Conservation (phyloP, 768 basidiomycete species). For the Podaxis rugospora region DNA sequence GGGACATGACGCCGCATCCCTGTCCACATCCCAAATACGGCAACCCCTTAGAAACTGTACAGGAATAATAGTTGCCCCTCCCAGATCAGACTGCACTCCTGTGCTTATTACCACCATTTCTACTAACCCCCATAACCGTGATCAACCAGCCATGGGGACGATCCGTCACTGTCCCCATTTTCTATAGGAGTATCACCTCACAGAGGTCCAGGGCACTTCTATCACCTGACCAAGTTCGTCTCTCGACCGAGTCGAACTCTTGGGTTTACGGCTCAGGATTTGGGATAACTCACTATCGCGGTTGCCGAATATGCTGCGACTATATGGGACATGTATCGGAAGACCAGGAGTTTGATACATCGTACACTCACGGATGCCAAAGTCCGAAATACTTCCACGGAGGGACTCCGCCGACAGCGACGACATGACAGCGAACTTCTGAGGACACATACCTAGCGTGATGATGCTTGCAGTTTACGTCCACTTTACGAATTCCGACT, state of each 20-base stretch:
- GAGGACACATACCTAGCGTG: slow-evolving; percentile 17
- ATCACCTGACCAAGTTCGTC: background rate
- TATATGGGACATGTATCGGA: slow-evolving; percentile 15
- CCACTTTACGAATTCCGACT: slow-evolving; percentile 13
- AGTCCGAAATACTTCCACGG: too few species aligned
- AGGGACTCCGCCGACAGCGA: slow-evolving; percentile 13
- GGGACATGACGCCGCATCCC: too few species aligned
- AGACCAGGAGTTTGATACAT: background rate
- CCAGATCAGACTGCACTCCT: too few species aligned
- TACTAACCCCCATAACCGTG: background rate
- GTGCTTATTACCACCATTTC: background rate
- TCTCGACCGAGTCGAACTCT: background rate
- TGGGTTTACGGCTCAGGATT: slow-evolving; percentile 15
- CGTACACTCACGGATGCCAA: slow-evolving; percentile 11
- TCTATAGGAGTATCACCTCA: background rate
- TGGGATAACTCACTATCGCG: slow-evolving; percentile 15
- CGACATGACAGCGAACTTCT: slow-evolving; percentile 15
- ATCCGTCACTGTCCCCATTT: background rate
- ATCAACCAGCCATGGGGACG: background rate
- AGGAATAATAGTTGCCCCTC: too few species aligned
- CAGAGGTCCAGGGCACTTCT: background rate
- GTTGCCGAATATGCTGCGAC: slow-evolving; percentile 12
- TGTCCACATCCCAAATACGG: too few species aligned
- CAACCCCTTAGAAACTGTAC: too few species aligned
- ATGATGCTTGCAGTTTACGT: slow-evolving; percentile 14